A percentile compares a stretch with the other conserved stretches of the same genome.
phyloP scores from a whole-genome alignment of 2,329 filamentous ascomycete genomes.

The Capronia coronata region DNA sequence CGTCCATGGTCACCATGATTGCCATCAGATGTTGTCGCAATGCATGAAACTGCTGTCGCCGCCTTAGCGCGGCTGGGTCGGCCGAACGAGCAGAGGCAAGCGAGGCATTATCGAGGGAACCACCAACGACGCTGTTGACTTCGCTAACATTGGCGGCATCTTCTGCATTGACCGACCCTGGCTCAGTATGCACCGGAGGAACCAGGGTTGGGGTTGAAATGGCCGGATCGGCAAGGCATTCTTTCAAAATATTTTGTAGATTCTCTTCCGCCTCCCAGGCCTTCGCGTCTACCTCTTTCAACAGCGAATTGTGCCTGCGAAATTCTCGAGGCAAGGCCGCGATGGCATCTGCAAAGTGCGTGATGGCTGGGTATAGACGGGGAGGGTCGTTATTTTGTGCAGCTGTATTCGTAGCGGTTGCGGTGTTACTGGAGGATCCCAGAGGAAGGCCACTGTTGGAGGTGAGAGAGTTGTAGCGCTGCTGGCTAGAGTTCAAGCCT shows the following conservation, averaged over 20 bases:
- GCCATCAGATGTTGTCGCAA: slow-evolving; percentile 72
- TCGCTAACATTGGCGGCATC: slow-evolving; percentile 20
- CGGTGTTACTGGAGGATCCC: slow-evolving; percentile 22
- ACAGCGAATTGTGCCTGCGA: slow-evolving; percentile 85
- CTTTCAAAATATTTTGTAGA: slow-evolving; percentile 65
- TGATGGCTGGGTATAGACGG: slow-evolving; percentile 59
- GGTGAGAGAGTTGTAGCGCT: slow-evolving; percentile 31
- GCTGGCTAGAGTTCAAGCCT: slow-evolving; percentile 37
- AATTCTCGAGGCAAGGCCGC: slow-evolving; percentile 90
- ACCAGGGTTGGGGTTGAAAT: slow-evolving; percentile 1
- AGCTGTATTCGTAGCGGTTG: slow-evolving; percentile 1
- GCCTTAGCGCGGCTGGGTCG: slow-evolving; percentile 23
- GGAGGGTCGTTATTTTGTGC: slow-evolving; percentile 33
- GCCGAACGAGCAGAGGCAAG: slow-evolving; percentile 20
- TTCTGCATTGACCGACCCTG: slow-evolving; percentile 15
- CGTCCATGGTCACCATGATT: slow-evolving; percentile 84
- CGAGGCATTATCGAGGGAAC: slow-evolving; percentile 22
- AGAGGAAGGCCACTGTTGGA: slow-evolving; percentile 29
- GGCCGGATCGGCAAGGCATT: slow-evolving; percentile 32
- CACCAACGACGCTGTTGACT: slow-evolving; percentile 22
- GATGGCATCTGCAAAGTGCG: slow-evolving; percentile 83
- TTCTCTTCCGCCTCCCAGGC: slow-evolving; percentile 81
- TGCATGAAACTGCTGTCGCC: slow-evolving; percentile 67
- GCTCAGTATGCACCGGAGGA: slow-evolving; percentile 12
- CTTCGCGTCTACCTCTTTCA: slow-evolving; percentile 98